Evolutionary conservation across 179 eudicot species (phyloP).

Genomic region (Drosera spatulata): DNA sequence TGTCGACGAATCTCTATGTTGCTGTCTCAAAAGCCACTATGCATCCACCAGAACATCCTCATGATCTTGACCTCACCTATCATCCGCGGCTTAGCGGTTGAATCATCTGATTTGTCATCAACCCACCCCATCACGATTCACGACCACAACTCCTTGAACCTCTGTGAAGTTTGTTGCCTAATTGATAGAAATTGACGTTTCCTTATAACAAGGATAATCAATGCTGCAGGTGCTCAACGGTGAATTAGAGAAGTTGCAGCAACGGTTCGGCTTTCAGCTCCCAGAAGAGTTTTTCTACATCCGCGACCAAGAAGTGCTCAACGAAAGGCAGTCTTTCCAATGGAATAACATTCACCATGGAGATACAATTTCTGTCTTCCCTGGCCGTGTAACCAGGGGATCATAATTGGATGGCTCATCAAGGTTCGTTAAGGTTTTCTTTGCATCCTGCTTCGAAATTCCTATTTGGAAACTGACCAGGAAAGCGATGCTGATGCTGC

Average conservation of each 20-base stretch:
- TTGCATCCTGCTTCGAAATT: no score
- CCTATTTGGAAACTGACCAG: no score
- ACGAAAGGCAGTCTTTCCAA: conserved; percentile 47
- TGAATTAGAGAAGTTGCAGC: conserved; percentile 35
- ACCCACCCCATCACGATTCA: no score
- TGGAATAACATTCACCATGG: conserved; percentile 51
- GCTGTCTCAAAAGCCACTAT: no score
- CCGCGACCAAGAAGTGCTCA: conserved; percentile 65
- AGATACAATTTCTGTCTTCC: conserved; percentile 56
- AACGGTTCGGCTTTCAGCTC: conserved; percentile 20
- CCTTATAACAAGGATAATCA: background rate
- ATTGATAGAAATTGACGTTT: background rate
- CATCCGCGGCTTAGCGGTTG: no score
- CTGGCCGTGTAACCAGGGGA: conserved; percentile 16
- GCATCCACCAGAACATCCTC: no score
- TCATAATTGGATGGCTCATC: background rate
- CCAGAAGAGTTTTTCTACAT: conserved; percentile 79
- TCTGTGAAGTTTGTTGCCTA: background rate
- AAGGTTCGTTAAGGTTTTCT: no score
- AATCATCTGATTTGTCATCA: no score
- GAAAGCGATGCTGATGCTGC: no score
- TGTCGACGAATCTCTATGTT: no score
- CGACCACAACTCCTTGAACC: no score
- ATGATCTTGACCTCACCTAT: no score
- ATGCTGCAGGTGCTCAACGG: conserved; percentile 24